Conservation (phyloP, 129 eudicot species). For the Flaveria sonorensis region DNA sequence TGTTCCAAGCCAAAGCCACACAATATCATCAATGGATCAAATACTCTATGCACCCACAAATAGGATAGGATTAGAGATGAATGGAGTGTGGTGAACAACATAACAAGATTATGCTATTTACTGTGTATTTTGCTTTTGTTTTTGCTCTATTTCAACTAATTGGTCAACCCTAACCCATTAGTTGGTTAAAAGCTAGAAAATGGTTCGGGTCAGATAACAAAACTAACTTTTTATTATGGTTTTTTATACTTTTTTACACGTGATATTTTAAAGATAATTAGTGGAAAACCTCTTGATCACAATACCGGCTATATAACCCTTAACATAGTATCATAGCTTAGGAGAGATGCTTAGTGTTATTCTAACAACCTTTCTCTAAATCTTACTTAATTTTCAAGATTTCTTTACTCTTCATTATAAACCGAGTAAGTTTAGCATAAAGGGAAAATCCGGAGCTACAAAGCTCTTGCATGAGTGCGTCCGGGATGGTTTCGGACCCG, state of each 20-base stretch:
- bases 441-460: no score
- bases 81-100: neutral
- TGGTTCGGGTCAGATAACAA: neutral
- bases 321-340: no score
- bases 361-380: no score
- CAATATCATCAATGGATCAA: neutral
- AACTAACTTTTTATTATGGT: neutral
- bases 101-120: constrained; percentile 3
- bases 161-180: neutral
- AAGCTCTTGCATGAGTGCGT: no score
- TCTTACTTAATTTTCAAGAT: no score
- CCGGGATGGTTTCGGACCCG: no score
- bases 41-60: constrained; percentile 3
- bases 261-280: no score
- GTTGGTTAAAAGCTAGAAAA: neutral
- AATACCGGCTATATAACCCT: no score
- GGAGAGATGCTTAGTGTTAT: no score
- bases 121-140: neutral
- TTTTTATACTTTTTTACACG: neutral
- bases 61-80: constrained; percentile 15
- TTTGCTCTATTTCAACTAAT: neutral
- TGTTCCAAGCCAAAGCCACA: neutral
- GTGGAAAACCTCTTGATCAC: no score
- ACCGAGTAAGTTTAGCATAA: no score
- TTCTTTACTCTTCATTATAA: no score